These are phyloP conservation scores for Daphne laureola DNA, from an alignment of 441 rosid species.

Conservation along the genomic window DNA sequence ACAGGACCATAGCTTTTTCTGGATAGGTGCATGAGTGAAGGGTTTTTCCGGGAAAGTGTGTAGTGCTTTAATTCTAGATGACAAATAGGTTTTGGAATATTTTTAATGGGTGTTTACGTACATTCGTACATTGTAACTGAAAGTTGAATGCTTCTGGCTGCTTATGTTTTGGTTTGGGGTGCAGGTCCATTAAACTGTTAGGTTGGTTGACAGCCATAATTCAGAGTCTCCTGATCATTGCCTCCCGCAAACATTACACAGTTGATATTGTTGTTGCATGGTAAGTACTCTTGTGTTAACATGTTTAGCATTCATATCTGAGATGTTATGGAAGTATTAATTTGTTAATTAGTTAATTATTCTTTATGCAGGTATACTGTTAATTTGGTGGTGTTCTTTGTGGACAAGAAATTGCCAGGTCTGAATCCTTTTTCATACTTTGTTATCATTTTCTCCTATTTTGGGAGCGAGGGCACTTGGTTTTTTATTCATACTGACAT, in stretches of 20 bases:
- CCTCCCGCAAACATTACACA: slow-evolving; percentile 96
- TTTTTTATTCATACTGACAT: slow-evolving; percentile 10
- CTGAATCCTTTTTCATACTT: slow-evolving; percentile 8
- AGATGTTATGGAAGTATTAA: neutral
- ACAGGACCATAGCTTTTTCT: too few species aligned
- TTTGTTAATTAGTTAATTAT: neutral
- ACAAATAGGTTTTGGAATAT: too few species aligned
- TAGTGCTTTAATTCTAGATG: too few species aligned
- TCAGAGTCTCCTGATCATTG: slow-evolving; percentile 87
- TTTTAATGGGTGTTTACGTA: too few species aligned
- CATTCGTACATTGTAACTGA: too few species aligned
- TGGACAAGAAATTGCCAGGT: slow-evolving; percentile 98
- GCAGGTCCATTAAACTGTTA: slow-evolving; percentile 75
- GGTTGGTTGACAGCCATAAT: slow-evolving; percentile 72
- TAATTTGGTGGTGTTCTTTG: slow-evolving; percentile 80
- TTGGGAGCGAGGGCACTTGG: too few species aligned
- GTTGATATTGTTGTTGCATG: slow-evolving; percentile 97
- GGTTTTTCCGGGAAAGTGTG: too few species aligned
- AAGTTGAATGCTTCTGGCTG: neutral
- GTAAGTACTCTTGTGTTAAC: slow-evolving; percentile 24
- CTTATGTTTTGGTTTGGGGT: slow-evolving; percentile 10
- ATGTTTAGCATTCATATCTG: too few species aligned
- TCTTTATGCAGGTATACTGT: slow-evolving; percentile 77
- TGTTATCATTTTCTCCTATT: neutral
- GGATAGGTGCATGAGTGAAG: too few species aligned